phyloP scores from a whole-genome alignment of 2,329 filamentous ascomycete species.

The Pseudogymnoascus sp. region DNA sequence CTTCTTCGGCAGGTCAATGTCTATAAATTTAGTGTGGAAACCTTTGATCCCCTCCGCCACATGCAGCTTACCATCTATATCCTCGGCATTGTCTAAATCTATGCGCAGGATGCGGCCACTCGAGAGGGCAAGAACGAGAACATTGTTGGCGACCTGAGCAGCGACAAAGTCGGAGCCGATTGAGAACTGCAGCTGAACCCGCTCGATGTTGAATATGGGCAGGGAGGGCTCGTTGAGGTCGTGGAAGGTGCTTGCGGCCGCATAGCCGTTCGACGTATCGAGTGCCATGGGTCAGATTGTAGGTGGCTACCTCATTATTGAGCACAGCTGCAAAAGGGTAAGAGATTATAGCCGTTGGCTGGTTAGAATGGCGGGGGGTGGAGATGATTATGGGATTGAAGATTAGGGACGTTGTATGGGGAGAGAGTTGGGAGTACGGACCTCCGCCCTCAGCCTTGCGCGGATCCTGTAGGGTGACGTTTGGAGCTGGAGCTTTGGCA shows the following conservation, averaged over 20 bases:
- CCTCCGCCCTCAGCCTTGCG: constrained; percentile 6
- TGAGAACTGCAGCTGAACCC: constrained; percentile 86
- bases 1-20: constrained; percentile 94
- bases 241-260: constrained; percentile 51
- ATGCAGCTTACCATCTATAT: constrained; percentile 69
- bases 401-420: neutral
- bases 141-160: constrained; percentile 94
- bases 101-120: constrained; percentile 90
- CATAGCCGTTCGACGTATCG: constrained; percentile 63
- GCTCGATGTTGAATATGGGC: constrained; percentile 91
- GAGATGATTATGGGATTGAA: neutral
- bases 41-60: neutral
- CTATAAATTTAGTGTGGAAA: constrained; percentile 36
- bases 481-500: constrained; percentile 2
- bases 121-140: constrained; percentile 82
- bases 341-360: neutral
- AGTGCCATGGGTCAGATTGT: constrained; percentile 50
- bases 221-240: constrained; percentile 53
- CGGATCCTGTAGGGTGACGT: constrained; percentile 9
- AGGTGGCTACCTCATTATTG: constrained; percentile 8
- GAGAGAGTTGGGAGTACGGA: neutral
- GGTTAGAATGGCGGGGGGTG: neutral
- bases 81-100: constrained; percentile 83
- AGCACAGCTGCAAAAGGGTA: neutral
- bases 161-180: constrained; percentile 94